Base-by-base conservation (phyloP, 2,329 filamentous ascomycete genomes). In the Bipolaris victoriae region DNA sequence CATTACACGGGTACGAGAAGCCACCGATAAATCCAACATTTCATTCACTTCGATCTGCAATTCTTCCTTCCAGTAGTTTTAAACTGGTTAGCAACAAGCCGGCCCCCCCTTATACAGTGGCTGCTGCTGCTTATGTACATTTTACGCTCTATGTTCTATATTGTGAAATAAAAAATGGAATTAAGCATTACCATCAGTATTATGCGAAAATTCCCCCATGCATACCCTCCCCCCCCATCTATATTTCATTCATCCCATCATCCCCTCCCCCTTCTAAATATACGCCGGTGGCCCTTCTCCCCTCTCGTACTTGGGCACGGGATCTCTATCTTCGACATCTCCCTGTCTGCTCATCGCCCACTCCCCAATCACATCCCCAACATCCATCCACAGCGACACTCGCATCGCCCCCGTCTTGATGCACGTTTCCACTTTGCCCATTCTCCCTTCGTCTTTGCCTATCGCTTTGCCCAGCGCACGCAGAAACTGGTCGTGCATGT, bases 301-400 rank as follows among this genome's bases (percentile, higher is more conserved):
- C 35, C 55, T 61, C 45, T 63, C 61, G 33, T 63, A 63, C 6
- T 41, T 40, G 2, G 58, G 61, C 18, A 63, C 55, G 22, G 58
- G 55, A 43, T 61, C 61, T 7, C 22, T 46, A 36, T 41, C 49
- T 29, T 53, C 60, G 5, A 41, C 35, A 29, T 54, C 50, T 15
- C 24, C 49, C 24, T 16, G 31, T 29, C 40, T n/a, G 6, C 22
- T 40, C 18, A 29, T 37, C 26, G 26, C 26, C 26, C 26, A 29
- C 10, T 49, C 51, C 3, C 45, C 24, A 15, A 46, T 13, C 3
- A 58, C 52, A 36, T 64, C 60, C 1, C 52, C 49, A 26, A 64
- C 62, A 36, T 65, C 62, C 41, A 63, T 58, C 56, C 57, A 63
- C 46, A 66, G 44, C 7, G 49, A 29, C 35, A 66, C 57, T 24